Base-by-base conservation (phyloP, 306 rosid species). In the Citrullus mucosospermus region DNA sequence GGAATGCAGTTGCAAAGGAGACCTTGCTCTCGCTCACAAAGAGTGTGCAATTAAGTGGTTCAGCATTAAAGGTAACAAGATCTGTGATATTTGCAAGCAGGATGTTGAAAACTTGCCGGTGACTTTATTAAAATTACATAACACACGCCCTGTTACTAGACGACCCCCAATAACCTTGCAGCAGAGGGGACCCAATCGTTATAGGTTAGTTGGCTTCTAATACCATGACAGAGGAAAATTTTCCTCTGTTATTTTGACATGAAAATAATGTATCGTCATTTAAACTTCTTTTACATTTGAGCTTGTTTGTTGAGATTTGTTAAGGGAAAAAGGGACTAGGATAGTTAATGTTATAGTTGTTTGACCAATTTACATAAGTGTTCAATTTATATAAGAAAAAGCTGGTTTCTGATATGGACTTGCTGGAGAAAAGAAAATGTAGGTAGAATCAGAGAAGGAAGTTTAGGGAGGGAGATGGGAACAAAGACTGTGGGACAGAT, bases 1-100 rank as follows among this genome's bases (percentile, higher is more conserved):
- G 98, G 98, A 91, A 79, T 93, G 98, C 90, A 91, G 97, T 83
- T 93, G 98, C 87, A 93, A 89, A 85, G 98, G 98, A 78, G 97
- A 91, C 80, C 93, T 93, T 80, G 97, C 98, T 50, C 97, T 93
- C 66, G 97, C 98, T 76, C 98, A 93, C 90, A 86, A 87, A 82
- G 97, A 87, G 56, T 93, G 98, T 85, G 98, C 98, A 39, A 85
- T 93, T 73, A 93, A 93, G 84, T 93, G 98, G 98, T 93, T 93
- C 87, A 91, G 90, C 78, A 91, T 93, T 78, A 93, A 93, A 80
- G 98, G 98, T 79, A 93, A 93, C 87, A 90, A 85, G 86, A 91
- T 88, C 41, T 93, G 98, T 75, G 98, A 93, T 78, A 88, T 93
- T 76, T 93, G 98, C 92, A 90, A 84, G 84, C 89, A 82, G 80